Conservation (phyloP, 2,329 filamentous ascomycete species). For the Pseudogymnoascus verrucosus region DNA sequence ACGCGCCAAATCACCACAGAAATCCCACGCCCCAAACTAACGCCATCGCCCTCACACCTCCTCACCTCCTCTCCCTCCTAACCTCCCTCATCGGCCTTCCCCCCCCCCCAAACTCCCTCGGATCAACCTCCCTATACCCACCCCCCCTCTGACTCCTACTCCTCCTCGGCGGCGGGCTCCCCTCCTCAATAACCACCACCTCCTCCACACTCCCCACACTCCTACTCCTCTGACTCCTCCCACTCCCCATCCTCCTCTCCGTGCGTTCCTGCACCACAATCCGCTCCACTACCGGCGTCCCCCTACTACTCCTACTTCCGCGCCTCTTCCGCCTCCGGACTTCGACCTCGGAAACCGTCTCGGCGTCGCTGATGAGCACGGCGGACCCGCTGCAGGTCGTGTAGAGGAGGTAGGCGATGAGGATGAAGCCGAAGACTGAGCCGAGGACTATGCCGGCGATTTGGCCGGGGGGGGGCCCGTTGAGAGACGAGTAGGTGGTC, state of each 20-base stretch:
- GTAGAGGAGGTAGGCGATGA: constrained; percentile 44
- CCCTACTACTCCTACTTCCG: constrained; percentile 14
- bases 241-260: constrained; percentile 18
- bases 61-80: not conserved
- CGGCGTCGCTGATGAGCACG: constrained; percentile 18
- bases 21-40: not conserved
- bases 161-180: constrained; percentile 24
- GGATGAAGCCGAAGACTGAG: constrained; percentile 43
- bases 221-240: constrained; percentile 12
- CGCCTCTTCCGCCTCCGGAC: constrained; percentile 16
- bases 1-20: not conserved
- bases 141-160: constrained; percentile 18
- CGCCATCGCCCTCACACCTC: not conserved
- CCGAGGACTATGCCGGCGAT: constrained; percentile 54
- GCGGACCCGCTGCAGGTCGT: constrained; percentile 14
- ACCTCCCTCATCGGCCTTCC: constrained; percentile 5
- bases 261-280: constrained; percentile 25
- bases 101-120: constrained; percentile 22
- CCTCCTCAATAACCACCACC: constrained; percentile 30
- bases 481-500: constrained; percentile 48
- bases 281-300: constrained; percentile 20
- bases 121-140: constrained; percentile 28
- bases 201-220: constrained; percentile 19
- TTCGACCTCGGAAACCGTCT: constrained; percentile 20
- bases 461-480: constrained; percentile 46